Evolutionary conservation across 148 eudicot genomes (phyloP).

Genomic region (Beta vulgaris): DNA sequence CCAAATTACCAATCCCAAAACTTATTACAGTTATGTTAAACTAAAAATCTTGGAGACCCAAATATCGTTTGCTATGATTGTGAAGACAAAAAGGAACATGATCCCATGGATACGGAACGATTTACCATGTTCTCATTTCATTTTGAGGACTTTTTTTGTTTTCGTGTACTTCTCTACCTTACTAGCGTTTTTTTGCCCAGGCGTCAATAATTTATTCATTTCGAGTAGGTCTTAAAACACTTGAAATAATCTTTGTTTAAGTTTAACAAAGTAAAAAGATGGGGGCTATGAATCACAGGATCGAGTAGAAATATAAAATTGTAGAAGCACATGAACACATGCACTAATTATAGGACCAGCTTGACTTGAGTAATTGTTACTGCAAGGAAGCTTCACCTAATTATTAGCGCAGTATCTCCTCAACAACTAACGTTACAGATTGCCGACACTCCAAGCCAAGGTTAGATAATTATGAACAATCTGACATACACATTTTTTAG

Average conservation of each 20-base stretch:
- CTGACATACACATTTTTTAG: too few relatives aligned
- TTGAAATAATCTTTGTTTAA: too few relatives aligned
- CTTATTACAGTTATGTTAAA: too few relatives aligned
- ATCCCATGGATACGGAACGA: constrained; percentile 28
- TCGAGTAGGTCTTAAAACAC: too few relatives aligned
- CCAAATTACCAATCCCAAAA: too few relatives aligned
- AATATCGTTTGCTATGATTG: constrained; percentile 2
- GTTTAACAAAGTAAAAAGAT: too few relatives aligned
- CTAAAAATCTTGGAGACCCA: background rate
- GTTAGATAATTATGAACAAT: too few relatives aligned
- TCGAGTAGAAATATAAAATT: too few relatives aligned
- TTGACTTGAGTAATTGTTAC: background rate
- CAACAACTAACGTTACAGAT: background rate
- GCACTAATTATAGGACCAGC: background rate
- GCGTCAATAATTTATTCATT: too few relatives aligned
- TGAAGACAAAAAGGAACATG: constrained; percentile 23
- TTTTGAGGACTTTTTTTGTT: background rate
- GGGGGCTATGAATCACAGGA: background rate
- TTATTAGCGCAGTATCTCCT: background rate
- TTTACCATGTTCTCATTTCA: background rate
- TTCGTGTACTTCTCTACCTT: too few relatives aligned
- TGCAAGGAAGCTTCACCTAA: constrained; percentile 23
- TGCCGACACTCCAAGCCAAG: constrained; percentile 9
- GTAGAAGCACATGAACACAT: constrained; percentile 15
- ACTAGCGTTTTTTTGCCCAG: too few relatives aligned